Base-by-base conservation (phyloP, 2,329 filamentous ascomycete species). In the Grosmannia serpens region DNA sequence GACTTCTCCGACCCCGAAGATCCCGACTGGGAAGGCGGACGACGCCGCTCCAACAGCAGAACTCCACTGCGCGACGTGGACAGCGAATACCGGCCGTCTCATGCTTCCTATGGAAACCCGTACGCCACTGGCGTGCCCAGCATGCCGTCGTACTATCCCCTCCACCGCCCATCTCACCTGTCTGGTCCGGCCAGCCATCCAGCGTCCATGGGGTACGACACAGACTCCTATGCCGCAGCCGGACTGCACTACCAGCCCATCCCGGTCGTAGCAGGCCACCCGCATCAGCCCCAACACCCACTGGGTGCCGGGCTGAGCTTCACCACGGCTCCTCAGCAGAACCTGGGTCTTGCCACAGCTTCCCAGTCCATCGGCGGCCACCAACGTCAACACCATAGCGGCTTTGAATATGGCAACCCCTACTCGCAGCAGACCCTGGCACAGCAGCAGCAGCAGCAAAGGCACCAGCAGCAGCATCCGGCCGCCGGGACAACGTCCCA, bases 1-100 rank as follows among this genome's bases (percentile, higher is more conserved):
- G 75, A 73, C 33, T 69, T 72, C 6, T 77, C 74, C 15, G 76
- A 77, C 41, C 68, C 76, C 0, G 64, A 62, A 8, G 61, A 61
- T 55, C 75, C 71, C 53, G 72, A 77, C 50, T 77, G 75, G 70
- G 68, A 70, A 20, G 63, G 63, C 52, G 69, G 68, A 8, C 68
- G 67, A 31, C 67, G 64, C 57, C 65, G 66, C 20, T 67, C 69
- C 29, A 64, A 66, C 52, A 67, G 65, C 31, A 62, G 64, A 46
- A 70, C 68, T n/a, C 67, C 67, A 26, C 62, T 64, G 58, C 62
- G 66, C 24, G 70, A 73, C 51, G 63, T 64, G 5, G 68, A 57
- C 4, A 58, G 70, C 11, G 67, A 74, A 47, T 70, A 70, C 58
- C 59, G 62, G 11, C 62, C 64, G 9, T 62, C 62, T 29, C 62